phyloP scores from a whole-genome alignment of 2,329 filamentous ascomycete species.

The Colletotrichum somersetense region DNA sequence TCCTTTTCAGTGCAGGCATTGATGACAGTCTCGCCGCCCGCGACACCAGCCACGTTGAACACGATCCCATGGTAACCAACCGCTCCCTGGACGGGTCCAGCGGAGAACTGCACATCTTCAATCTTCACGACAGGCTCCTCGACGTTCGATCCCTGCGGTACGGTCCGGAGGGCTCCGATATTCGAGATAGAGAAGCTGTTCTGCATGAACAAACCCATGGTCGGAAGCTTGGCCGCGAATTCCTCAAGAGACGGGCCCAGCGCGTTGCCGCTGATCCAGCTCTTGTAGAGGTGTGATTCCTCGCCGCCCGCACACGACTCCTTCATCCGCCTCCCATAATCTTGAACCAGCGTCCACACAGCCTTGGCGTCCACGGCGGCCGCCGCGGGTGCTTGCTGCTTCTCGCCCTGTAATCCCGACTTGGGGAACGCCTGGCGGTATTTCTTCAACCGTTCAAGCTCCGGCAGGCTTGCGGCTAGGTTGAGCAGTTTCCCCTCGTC shows the following conservation, averaged over 20 bases:
- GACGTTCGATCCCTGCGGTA: neutral
- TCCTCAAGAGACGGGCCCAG: constrained; percentile 45
- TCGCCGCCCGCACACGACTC: constrained; percentile 15
- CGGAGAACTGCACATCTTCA: constrained; percentile 42
- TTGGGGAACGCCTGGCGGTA: constrained; percentile 23
- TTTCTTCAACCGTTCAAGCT: constrained; percentile 21
- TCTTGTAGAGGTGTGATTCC: constrained; percentile 29
- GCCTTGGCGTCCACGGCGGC: constrained; percentile 10
- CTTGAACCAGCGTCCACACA: constrained; percentile 22
- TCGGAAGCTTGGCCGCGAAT: constrained; percentile 32
- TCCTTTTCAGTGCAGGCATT: constrained; percentile 38
- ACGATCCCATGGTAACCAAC: constrained; percentile 38
- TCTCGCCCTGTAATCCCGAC: neutral
- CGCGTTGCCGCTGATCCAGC: constrained; percentile 40
- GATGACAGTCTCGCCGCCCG: constrained; percentile 33
- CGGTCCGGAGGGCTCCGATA: constrained; percentile 32
- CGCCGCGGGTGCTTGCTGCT: neutral
- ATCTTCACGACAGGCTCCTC: constrained; percentile 28
- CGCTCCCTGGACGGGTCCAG: constrained; percentile 19
- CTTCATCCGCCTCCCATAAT: constrained; percentile 28
- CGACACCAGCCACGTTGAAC: constrained; percentile 32
- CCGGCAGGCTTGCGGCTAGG: constrained; percentile 26
- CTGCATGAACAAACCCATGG: constrained; percentile 20
- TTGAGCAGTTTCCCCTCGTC: constrained; percentile 29
- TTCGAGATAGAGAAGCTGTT: constrained; percentile 41